Evolutionary conservation across 2,329 filamentous ascomycete genomes (phyloP).

Genomic region (Pseudocercospora crystallina): DNA sequence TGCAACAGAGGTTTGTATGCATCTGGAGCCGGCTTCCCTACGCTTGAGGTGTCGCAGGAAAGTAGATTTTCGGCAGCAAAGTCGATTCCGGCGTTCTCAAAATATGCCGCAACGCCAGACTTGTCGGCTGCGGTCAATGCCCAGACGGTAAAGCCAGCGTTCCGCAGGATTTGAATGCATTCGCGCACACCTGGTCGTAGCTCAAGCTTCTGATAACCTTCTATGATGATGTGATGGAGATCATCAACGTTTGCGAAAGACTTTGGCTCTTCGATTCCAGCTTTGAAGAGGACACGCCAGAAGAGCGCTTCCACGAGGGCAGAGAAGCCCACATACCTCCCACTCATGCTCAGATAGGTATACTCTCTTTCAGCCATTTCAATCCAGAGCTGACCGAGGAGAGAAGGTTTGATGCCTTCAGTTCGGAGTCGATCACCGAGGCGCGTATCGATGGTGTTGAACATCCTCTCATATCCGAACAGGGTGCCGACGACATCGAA

Average conservation of each 20-base stretch:
- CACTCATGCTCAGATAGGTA: constrained; percentile 48
- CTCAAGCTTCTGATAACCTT: constrained; percentile 34
- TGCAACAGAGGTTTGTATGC: constrained; percentile 48
- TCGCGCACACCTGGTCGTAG: constrained; percentile 42
- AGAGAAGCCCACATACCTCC: constrained; percentile 43
- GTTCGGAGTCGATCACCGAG: constrained; percentile 43
- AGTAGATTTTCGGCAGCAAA: constrained; percentile 53
- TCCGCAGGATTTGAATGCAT: constrained; percentile 44
- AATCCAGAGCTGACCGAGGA: constrained; percentile 49
- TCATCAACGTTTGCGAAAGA: constrained; percentile 45
- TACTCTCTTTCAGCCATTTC: constrained; percentile 49
- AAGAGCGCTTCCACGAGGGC: constrained; percentile 47
- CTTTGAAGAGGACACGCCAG: constrained; percentile 47
- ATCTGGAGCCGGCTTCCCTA: constrained; percentile 51
- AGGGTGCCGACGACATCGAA: constrained; percentile 50
- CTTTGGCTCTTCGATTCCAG: constrained; percentile 45
- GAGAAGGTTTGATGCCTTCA: constrained; percentile 40
- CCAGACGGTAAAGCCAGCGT: constrained; percentile 54
- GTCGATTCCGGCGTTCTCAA: constrained; percentile 46
- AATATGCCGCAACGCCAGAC: constrained; percentile 51
- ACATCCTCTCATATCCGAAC: constrained; percentile 47
- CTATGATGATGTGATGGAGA: constrained; percentile 36
- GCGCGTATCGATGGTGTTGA: constrained; percentile 40
- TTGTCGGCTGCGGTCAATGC: constrained; percentile 53
- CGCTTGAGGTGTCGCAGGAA: constrained; percentile 48